Evolutionary conservation across 768 basidiomycete genomes (phyloP), one percentile per base, ranked within the genome.

Genomic region (Lactarius vividus): DNA sequence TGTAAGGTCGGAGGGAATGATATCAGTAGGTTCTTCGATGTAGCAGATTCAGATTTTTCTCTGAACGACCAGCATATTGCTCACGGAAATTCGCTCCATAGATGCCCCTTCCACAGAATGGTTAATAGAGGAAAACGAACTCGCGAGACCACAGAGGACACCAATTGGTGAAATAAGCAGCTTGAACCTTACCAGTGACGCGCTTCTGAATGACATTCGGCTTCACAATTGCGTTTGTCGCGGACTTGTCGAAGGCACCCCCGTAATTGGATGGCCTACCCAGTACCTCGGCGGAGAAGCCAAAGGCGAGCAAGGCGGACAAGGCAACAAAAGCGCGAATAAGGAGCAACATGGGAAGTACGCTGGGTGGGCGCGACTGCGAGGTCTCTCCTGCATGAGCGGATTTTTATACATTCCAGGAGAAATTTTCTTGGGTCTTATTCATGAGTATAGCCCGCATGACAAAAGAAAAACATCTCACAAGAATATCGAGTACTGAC

Each of bases 51-150:
- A 8, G 33, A 52, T 49, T 69, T 59, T 44, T 44, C 59, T n/a
- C 33, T 56, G n/a, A 61, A 18, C 29, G 52, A 67, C n/a, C 18
- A 26, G n/a, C 10, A 33, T 55, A 40, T 16, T 15, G 73, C 82
- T 67, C 63, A 86, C 86, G 85, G 75, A 87, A 88, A 70, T 87
- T 84, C 58, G 85, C 81, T 15, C 78, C 83, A 71, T 87, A 88
- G 60, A 87, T 86, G 13, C 84, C 85, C 85, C 78, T 79, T 55
- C 40, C 40, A 18, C 16, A 40, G 46, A 42, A 46, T 71, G 26
- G 63, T 56, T 28, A 40, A 35, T 40, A 18, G 57, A 54, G 29
- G 49, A 15, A 52, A 56, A 20, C 28, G 2, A 54, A 28, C 31
- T 23, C 26, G 37, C 37, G 68, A 13, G 20, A 57, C 15, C 56